Evolutionary conservation across 352 stramenopile species (phyloP).

Genomic region (Poterioochromonas sp.): DNA sequence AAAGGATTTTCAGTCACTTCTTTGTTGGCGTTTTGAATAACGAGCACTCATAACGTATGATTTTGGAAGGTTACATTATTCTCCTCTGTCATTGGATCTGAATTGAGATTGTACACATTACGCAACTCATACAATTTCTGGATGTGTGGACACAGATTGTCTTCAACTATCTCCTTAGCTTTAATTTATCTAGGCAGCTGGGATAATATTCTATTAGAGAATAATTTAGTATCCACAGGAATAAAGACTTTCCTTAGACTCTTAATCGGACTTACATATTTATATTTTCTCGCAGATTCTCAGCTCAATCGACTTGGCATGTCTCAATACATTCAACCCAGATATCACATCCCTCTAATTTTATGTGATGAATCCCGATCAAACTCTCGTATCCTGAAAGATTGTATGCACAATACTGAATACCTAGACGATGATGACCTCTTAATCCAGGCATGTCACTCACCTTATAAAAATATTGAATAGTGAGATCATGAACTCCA

Average conservation of each 20-base stretch:
- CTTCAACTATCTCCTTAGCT: too few species aligned
- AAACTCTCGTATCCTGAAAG: not conserved
- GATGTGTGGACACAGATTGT: too few species aligned
- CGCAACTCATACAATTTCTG: not conserved
- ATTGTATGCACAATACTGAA: not conserved
- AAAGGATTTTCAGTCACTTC: too few species aligned
- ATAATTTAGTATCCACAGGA: not conserved
- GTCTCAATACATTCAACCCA: not conserved
- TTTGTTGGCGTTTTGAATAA: too few species aligned
- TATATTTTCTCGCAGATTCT: not conserved
- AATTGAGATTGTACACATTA: not conserved
- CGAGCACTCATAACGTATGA: too few species aligned
- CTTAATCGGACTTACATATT: not conserved
- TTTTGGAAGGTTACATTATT: too few species aligned
- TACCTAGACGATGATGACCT: constrained; percentile 4
- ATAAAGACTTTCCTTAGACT: constrained; percentile 6
- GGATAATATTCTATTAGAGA: too few species aligned
- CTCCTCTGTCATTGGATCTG: too few species aligned
- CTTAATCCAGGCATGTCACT: not conserved
- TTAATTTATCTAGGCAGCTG: too few species aligned
- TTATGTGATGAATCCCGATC: not conserved
- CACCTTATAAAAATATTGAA: not conserved
- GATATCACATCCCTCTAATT: not conserved
- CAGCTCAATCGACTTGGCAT: not conserved
- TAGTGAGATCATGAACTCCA: not conserved